Percentiles rank a stretch among this genome's conserved stretches.
Conservation (phyloP, 129 eudicot genomes). For the Daucus carota region DH1_v3.0 NC_030388.2:28027501-28028000, state of each 20-base stretch:
- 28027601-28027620: slow-evolving; percentile 77
- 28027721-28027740: slow-evolving; percentile 69
- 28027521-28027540: slow-evolving; percentile 30
- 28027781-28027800: slow-evolving; percentile 53
- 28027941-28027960: slow-evolving; percentile 81
- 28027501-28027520: slow-evolving; percentile 51
- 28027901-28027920: slow-evolving; percentile 45
- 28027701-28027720: slow-evolving; percentile 48
- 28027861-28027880: not conserved
- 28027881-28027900: slow-evolving; percentile 37
- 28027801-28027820: not conserved
- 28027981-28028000: slow-evolving; percentile 83
- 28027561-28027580: not conserved
- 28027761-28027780: slow-evolving; percentile 59
- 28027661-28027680: slow-evolving; percentile 60
- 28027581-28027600: slow-evolving; percentile 10
- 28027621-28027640: slow-evolving; percentile 54
- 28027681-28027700: slow-evolving; percentile 69
- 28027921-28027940: slow-evolving; percentile 65
- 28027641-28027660: slow-evolving; percentile 67
- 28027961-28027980: slow-evolving; percentile 75
- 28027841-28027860: not conserved
- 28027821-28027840: not conserved
- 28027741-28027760: slow-evolving; percentile 74
- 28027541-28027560: not conserved